Conservation (phyloP, 2,329 filamentous ascomycete genomes). For the Aspergillus quadricinctus region DNA sequence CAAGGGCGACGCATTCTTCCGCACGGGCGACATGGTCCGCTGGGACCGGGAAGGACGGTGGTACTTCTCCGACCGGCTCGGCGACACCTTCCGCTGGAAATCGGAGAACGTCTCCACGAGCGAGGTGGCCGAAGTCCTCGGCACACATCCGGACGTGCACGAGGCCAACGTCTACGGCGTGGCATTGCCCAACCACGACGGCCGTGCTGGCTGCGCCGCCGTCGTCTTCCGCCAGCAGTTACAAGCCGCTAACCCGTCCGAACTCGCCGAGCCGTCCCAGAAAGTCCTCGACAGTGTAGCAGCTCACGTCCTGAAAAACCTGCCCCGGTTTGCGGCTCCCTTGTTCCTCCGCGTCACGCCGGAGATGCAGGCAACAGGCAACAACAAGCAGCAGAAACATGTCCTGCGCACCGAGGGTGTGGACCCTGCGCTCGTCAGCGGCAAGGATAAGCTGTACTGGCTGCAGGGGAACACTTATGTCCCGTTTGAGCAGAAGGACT, state of each 20-base stretch:
- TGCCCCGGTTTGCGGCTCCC: conserved; percentile 73
- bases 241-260: conserved; percentile 15
- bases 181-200: conserved; percentile 72
- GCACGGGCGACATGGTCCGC: conserved; percentile 77
- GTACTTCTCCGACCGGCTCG: conserved; percentile 69
- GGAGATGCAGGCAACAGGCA: conserved; percentile 68
- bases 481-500: conserved; percentile 63
- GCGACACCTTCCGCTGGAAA: conserved; percentile 58
- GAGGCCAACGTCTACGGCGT: conserved; percentile 90
- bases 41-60: conserved; percentile 65
- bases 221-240: conserved; percentile 53
- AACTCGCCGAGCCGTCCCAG: conserved; percentile 28
- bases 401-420: conserved; percentile 68
- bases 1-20: conserved; percentile 77
- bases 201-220: conserved; percentile 76
- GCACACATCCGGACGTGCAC: conserved; percentile 59
- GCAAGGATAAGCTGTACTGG: conserved; percentile 58
- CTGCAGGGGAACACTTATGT: conserved; percentile 63
- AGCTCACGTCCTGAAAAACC: conserved; percentile 49
- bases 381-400: conserved; percentile 85
- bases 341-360: conserved; percentile 68
- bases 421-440: conserved; percentile 48
- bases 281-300: conserved; percentile 58
- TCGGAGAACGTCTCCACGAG: conserved; percentile 77
- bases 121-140: conserved; percentile 74